Percentiles rank a stretch among this genome's conserved stretches.
These are phyloP conservation scores for Elongisporangium undulatum DNA, from an alignment of 352 stramenopile genomes.

Conservation along the genomic window DNA sequence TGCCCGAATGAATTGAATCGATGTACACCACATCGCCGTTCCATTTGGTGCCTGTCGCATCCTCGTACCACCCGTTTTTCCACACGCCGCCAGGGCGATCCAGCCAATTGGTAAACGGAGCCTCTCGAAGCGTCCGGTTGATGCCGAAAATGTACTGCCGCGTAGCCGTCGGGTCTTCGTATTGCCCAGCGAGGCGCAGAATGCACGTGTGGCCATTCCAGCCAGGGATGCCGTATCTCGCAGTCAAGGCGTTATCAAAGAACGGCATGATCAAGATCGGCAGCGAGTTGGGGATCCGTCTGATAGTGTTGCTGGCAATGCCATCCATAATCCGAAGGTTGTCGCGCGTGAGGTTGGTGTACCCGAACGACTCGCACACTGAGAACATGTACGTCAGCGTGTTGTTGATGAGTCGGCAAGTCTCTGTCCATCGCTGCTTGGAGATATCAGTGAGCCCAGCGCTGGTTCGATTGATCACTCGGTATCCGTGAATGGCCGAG, in stretches of 20 bases:
- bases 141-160: not conserved
- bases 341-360: constrained; percentile 4
- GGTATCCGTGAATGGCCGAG: not conserved
- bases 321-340: constrained; percentile 8
- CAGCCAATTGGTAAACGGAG: not conserved
- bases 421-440: no score
- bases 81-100: not conserved
- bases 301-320: constrained; percentile 2
- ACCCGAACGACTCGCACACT: not conserved
- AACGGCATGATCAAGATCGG: constrained; percentile 12
- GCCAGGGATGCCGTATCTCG: constrained; percentile 8
- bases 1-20: no score
- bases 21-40: no score
- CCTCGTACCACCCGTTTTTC: not conserved
- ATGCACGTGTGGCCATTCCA: constrained; percentile 9
- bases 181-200: constrained; percentile 7
- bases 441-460: not conserved
- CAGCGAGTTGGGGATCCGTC: constrained; percentile 2
- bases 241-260: constrained; percentile 7
- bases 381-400: not conserved
- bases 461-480: not conserved
- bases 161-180: not conserved
- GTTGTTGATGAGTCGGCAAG: no score
- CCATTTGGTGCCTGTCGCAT: not conserved
- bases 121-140: not conserved